phyloP scores from a whole-genome alignment of 352 stramenopile species.

The Phytophthora agathidicida region DNA sequence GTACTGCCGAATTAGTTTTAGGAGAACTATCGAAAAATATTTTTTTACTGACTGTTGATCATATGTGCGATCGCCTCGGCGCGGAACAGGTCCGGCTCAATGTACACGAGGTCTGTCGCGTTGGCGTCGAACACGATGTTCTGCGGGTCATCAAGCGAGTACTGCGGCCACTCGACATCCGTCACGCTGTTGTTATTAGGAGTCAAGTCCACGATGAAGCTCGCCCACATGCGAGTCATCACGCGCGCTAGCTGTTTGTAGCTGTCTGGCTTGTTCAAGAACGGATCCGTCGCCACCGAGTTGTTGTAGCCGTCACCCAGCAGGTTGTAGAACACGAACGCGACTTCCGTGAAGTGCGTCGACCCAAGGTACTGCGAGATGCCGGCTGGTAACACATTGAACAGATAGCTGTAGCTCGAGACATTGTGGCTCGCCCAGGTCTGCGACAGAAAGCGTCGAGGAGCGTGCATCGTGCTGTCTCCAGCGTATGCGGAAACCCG shows the following conservation, averaged over 20 bases:
- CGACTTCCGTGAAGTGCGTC: constrained; percentile 32
- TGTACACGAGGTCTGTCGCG: constrained; percentile 17
- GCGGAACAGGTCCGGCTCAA: constrained; percentile 20
- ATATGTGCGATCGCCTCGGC: constrained; percentile 19
- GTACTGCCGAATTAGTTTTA: too few species aligned
- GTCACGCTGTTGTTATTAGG: constrained; percentile 16
- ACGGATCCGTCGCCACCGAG: constrained; percentile 25
- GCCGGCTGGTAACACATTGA: constrained; percentile 28
- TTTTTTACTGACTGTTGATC: constrained; percentile 7
- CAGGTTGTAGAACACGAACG: constrained; percentile 43
- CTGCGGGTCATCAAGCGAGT: constrained; percentile 18
- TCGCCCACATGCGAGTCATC: constrained; percentile 36
- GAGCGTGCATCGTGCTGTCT: constrained; percentile 25
- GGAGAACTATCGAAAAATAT: too few species aligned
- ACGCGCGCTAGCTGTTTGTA: constrained; percentile 10
- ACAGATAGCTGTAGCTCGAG: constrained; percentile 36
- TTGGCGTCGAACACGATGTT: constrained; percentile 36
- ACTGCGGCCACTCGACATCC: constrained; percentile 33
- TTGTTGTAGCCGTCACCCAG: constrained; percentile 33
- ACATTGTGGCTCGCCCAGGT: constrained; percentile 27
- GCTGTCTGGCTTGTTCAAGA: constrained; percentile 22
- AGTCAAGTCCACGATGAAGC: constrained; percentile 27
- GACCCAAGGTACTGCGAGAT: constrained; percentile 11
- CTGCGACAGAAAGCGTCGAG: constrained; percentile 25
- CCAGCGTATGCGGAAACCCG: constrained; percentile 21